Conservation (phyloP, 495 filamentous ascomycete species). For the Neurospora sp. region DNA sequence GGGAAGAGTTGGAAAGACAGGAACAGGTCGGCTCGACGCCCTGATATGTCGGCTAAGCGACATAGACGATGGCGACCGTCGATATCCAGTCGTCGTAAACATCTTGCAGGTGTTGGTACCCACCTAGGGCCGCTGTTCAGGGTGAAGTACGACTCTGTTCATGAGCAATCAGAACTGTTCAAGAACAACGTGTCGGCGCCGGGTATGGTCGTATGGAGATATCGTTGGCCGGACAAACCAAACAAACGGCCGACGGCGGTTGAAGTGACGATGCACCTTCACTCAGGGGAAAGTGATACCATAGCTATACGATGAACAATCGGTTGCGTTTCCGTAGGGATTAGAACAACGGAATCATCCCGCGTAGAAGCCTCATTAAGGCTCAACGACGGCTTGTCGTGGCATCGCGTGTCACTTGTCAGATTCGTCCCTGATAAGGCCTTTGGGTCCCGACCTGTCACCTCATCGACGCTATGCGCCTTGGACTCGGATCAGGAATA, state of each 20-base stretch:
- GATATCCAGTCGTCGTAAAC: neutral
- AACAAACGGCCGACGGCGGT: neutral
- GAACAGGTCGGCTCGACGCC: neutral
- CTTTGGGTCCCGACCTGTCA: neutral
- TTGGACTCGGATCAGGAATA: neutral
- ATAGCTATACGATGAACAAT: neutral
- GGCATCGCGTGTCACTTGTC: neutral
- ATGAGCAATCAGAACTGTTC: neutral
- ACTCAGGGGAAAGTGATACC: neutral
- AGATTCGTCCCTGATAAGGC: neutral
- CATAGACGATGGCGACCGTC: neutral
- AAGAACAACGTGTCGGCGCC: neutral
- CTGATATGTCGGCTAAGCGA: neutral
- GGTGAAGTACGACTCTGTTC: neutral
- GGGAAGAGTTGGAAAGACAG: neutral
- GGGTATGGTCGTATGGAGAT: neutral
- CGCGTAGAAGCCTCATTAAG: neutral
- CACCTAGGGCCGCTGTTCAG: neutral
- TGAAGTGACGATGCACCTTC: neutral
- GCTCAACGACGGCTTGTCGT: neutral
- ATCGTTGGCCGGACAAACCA: neutral
- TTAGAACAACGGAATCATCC: neutral
- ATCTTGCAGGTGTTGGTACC: neutral
- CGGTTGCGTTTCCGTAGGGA: neutral
- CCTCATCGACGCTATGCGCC: neutral